phyloP scores from a whole-genome alignment of 345 rosid genomes.

The Hypericum perforatum region DNA sequence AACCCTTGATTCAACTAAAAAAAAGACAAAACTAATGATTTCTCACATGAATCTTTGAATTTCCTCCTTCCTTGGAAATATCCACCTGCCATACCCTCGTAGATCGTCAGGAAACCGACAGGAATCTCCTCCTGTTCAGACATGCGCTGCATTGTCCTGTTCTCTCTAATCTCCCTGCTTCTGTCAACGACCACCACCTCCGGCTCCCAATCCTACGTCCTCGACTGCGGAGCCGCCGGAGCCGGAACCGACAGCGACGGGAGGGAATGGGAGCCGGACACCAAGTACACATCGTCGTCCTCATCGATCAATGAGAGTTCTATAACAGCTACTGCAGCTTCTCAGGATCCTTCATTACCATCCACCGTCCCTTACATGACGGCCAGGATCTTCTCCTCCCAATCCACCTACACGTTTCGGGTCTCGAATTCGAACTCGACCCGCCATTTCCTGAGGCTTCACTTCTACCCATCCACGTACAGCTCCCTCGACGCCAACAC shows the following conservation, averaged over 20 bases:
- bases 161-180: no score
- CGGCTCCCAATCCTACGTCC: constrained; percentile 12
- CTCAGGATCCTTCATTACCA: constrained; percentile 19
- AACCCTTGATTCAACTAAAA: no score
- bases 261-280: constrained; percentile 19
- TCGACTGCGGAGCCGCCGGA: constrained; percentile 13
- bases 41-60: no score
- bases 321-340: constrained; percentile 7
- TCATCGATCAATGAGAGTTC: constrained; percentile 3
- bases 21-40: no score
- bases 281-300: constrained; percentile 6
- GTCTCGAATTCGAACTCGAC: constrained; percentile 12
- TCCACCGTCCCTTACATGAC: constrained; percentile 24
- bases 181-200: not conserved
- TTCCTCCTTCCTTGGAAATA: no score
- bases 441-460: constrained; percentile 19
- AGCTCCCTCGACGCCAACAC: constrained; percentile 13
- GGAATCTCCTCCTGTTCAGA: no score
- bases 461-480: constrained; percentile 20
- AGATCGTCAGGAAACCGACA: no score
- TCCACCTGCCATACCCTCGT: no score
- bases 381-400: constrained; percentile 15
- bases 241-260: constrained; percentile 15
- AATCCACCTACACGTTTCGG: constrained; percentile 11
- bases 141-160: no score